Evolutionary conservation across 768 basidiomycete genomes (phyloP).

Genomic region (Suillus variegatus): DNA sequence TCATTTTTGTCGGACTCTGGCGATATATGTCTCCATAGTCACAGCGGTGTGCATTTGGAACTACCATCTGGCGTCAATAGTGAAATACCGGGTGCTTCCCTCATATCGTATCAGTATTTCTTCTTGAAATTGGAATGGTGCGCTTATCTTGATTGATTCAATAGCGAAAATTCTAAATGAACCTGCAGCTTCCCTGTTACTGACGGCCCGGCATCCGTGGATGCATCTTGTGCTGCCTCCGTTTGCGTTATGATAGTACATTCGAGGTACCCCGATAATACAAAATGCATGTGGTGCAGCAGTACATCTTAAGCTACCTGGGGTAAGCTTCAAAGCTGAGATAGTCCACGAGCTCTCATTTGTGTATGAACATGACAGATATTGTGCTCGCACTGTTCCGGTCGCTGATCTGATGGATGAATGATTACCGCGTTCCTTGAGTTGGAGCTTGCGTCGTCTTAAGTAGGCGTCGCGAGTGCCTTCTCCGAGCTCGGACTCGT

Average conservation of each 20-base stretch:
- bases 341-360: constrained; percentile 2
- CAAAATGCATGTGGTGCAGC: background rate
- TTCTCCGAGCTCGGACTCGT: background rate
- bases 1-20: too few relatives aligned
- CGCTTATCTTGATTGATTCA: constrained; percentile 3
- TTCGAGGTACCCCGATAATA: background rate
- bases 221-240: background rate
- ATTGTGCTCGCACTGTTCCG: constrained; percentile 1
- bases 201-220: background rate
- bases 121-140: constrained; percentile 5
- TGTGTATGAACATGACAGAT: constrained; percentile 1
- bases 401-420: background rate
- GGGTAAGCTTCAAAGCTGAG: constrained; percentile 6
- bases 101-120: background rate
- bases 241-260: background rate
- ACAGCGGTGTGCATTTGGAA: background rate
- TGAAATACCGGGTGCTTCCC: background rate
- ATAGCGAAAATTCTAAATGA: background rate
- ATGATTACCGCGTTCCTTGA: background rate
- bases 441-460: background rate
- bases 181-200: background rate
- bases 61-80: background rate
- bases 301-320: background rate
- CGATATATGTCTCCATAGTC: background rate
- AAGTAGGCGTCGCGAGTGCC: background rate